phyloP scores from a whole-genome alignment of 2,329 filamentous ascomycete species.

The Hortaea werneckii region DNA sequence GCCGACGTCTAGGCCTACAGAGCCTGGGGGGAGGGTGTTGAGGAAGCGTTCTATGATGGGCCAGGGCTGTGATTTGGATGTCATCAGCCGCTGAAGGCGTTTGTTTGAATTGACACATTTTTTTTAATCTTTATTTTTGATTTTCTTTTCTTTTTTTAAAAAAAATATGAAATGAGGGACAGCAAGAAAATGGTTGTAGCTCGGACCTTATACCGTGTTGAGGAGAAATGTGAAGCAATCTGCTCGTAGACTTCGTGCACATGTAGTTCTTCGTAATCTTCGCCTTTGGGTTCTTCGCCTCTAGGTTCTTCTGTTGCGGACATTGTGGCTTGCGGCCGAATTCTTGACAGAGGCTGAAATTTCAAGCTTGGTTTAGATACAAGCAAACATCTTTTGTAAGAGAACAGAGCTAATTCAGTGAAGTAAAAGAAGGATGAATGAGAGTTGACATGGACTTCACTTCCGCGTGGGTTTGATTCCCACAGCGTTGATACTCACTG shows the following conservation, averaged over 20 bases:
- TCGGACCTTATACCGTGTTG: slow-evolving; percentile 58
- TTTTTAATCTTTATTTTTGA: not conserved
- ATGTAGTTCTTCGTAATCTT: slow-evolving; percentile 69
- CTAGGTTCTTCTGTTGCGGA: not conserved
- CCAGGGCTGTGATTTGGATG: slow-evolving; percentile 56
- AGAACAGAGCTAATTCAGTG: too few relatives aligned
- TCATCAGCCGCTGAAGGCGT: not conserved
- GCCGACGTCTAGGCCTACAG: slow-evolving; percentile 80
- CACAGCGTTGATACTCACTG: too few relatives aligned
- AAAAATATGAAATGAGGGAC: not conserved
- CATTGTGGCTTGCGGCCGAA: not conserved
- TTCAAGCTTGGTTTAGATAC: too few relatives aligned
- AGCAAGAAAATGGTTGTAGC: not conserved
- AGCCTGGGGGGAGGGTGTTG: slow-evolving; percentile 51
- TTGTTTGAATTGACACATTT: not conserved
- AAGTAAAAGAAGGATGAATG: too few relatives aligned
- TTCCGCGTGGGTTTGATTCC: too few relatives aligned
- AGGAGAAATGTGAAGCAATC: slow-evolving; percentile 75
- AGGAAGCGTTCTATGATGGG: slow-evolving; percentile 80
- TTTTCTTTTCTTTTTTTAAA: not conserved
- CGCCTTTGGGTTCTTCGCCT: slow-evolving; percentile 24
- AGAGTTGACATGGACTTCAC: too few relatives aligned
- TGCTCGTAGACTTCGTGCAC: slow-evolving; percentile 88
- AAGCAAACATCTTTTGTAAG: too few relatives aligned
- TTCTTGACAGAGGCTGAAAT: too few relatives aligned